Conservation (phyloP, 805 yeast genomes). For the Diddensiella transvaalensis region DNA sequence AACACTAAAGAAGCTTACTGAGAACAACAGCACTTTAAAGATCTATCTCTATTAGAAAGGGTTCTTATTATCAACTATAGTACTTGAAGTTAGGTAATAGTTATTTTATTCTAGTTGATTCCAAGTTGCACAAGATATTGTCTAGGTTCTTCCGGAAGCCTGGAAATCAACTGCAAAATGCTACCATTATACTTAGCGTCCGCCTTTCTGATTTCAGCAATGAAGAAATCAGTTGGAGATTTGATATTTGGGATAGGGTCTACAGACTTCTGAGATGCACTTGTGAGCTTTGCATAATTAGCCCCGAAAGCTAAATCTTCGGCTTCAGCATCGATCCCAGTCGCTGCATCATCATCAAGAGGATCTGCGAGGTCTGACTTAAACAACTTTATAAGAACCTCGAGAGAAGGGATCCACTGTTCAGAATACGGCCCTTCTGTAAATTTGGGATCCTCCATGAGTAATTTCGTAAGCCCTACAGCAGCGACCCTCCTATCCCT, state of each 20-base stretch:
- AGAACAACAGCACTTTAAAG: conserved; percentile 40
- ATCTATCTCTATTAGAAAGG: conserved; percentile 52
- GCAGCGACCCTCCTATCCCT: conserved; percentile 46
- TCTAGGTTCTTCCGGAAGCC: conserved; percentile 19
- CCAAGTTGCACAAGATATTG: conserved; percentile 17
- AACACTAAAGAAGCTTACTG: conserved; percentile 17
- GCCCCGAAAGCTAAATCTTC: conserved; percentile 88
- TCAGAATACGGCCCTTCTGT: conserved; percentile 42
- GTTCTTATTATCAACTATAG: no score
- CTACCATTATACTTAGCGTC: conserved; percentile 17
- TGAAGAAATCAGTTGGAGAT: conserved; percentile 28
- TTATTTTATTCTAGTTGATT: conserved; percentile 5
- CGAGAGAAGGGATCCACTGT: conserved; percentile 42
- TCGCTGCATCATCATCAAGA: conserved; percentile 31
- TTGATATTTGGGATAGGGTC: conserved; percentile 65
- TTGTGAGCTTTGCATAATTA: conserved; percentile 67
- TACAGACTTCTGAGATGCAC: conserved; percentile 54
- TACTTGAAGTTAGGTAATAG: no score
- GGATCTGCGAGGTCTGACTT: conserved; percentile 41
- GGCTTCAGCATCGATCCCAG: conserved; percentile 38
- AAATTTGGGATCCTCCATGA: conserved; percentile 36
- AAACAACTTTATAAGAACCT: conserved; percentile 41
- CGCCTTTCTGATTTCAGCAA: conserved; percentile 19
- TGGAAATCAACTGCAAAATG: conserved; percentile 15
- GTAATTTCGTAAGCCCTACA: conserved; percentile 46